These are phyloP conservation scores for Cucurbitaria berberidis DNA, from an alignment of 2,329 filamentous ascomycete species.

Conservation along the genomic window DNA sequence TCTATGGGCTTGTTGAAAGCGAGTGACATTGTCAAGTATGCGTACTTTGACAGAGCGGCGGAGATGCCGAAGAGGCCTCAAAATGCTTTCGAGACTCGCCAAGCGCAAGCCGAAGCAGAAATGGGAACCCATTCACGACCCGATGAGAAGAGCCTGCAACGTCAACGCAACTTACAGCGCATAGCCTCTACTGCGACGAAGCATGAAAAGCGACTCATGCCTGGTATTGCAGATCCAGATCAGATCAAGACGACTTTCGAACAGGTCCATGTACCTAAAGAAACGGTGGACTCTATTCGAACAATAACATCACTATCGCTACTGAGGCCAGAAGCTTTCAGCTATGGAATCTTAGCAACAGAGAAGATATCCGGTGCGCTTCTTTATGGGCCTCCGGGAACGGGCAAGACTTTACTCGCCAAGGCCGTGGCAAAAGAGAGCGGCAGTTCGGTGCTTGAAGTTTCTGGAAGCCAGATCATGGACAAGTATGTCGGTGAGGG, in stretches of 20 bases:
- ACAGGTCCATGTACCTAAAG: constrained; percentile 80
- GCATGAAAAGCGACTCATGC: constrained; percentile 82
- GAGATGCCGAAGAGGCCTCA: constrained; percentile 11
- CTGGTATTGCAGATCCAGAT: constrained; percentile 79
- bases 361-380: constrained; percentile 91
- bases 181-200: constrained; percentile 58
- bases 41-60: constrained; percentile 30
- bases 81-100: constrained; percentile 5
- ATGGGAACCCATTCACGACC: constrained; percentile 13
- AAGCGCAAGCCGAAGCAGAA: constrained; percentile 9
- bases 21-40: constrained; percentile 58
- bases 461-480: constrained; percentile 89
- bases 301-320: constrained; percentile 88
- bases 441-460: constrained; percentile 76
- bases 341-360: constrained; percentile 88
- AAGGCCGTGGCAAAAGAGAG: constrained; percentile 70
- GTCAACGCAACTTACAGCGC: constrained; percentile 61
- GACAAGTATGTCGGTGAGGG: constrained; percentile 96
- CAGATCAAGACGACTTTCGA: constrained; percentile 86
- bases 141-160: constrained; percentile 27
- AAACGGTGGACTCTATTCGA: constrained; percentile 86
- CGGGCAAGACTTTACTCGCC: constrained; percentile 69
- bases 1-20: constrained; percentile 52
- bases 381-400: constrained; percentile 81
- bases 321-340: constrained; percentile 89